phyloP scores from a whole-genome alignment of 768 basidiomycete genomes.

The Agaricus blazei region DNA sequence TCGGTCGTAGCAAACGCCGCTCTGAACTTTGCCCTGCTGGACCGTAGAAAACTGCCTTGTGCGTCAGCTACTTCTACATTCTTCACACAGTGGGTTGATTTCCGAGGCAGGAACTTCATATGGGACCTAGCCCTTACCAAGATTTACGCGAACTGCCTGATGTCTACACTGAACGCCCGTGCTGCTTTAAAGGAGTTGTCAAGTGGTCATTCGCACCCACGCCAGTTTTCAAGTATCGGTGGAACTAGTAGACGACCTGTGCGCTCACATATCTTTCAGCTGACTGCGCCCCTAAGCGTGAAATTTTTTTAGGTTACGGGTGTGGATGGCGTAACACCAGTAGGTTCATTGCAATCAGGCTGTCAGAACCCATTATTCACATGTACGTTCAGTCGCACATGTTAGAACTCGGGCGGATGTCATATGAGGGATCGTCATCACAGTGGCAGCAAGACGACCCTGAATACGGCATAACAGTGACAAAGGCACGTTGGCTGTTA shows the following conservation, averaged over 20 bases:
- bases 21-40: background rate
- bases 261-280: background rate
- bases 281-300: background rate
- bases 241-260: conserved; percentile 11
- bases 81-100: background rate
- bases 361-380: background rate
- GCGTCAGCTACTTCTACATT: conserved; percentile 13
- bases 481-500: conserved; percentile 23
- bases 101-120: conserved; percentile 34
- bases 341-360: background rate
- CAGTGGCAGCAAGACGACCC: conserved; percentile 13
- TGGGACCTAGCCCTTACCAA: conserved; percentile 46
- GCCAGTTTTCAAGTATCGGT: background rate
- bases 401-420: conserved; percentile 21
- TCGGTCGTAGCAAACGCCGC: background rate
- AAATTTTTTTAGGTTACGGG: background rate
- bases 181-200: conserved; percentile 22
- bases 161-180: conserved; percentile 46
- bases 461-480: conserved; percentile 35
- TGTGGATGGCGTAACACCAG: background rate
- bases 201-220: conserved; percentile 11
- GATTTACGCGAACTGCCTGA: conserved; percentile 42
- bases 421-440: conserved; percentile 13
- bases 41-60: conserved; percentile 39
- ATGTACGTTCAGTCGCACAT: conserved; percentile 17